phyloP scores from a whole-genome alignment of 2,329 filamentous ascomycete genomes.

The Alternaria dauci region DNA sequence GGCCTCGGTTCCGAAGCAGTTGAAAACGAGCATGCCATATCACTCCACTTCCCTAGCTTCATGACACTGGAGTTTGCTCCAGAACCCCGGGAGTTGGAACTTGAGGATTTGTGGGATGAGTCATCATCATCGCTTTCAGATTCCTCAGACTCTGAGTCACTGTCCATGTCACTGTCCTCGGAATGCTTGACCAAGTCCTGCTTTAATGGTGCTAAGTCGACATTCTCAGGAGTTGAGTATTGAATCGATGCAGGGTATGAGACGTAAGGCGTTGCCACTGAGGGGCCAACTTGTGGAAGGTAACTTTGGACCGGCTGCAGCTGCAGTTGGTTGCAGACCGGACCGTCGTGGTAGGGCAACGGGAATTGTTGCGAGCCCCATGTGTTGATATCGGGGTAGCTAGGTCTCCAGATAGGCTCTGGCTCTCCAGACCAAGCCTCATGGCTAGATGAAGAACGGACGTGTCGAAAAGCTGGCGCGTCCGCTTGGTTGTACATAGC shows the following conservation, averaged over 20 bases:
- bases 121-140: not conserved
- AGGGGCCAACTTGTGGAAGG: not conserved
- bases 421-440: not conserved
- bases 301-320: conserved; percentile 1
- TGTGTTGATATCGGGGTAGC: conserved; percentile 1
- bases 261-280: not conserved
- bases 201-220: not conserved
- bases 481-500: conserved; percentile 4
- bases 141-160: not conserved
- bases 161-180: not conserved
- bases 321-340: conserved; percentile 1
- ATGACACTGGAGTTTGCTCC: conserved; percentile 9
- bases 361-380: conserved; percentile 11
- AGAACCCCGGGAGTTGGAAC: not conserved
- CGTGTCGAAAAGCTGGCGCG: not conserved
- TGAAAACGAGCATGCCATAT: conserved; percentile 1
- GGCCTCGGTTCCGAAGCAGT: conserved; percentile 13
- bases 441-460: not conserved
- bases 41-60: conserved; percentile 25
- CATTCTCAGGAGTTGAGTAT: not conserved
- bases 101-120: not conserved
- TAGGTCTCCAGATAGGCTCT: conserved; percentile 7
- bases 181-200: not conserved
- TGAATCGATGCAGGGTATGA: not conserved
- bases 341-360: not conserved